Conservation (phyloP, 495 filamentous ascomycete genomes). For the Lasiosphaeria ovina region DNA sequence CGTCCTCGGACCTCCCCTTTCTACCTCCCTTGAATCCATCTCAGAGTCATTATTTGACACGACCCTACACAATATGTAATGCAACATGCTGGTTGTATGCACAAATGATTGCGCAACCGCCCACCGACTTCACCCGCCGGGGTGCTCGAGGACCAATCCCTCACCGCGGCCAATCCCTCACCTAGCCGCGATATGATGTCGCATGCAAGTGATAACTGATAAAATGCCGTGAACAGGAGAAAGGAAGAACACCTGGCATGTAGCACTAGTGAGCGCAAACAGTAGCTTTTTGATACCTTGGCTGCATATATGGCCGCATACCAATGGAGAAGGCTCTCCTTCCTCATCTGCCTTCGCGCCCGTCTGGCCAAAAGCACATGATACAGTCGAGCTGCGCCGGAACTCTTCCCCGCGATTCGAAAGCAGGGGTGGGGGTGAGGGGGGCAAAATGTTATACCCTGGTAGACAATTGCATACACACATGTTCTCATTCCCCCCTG, state of each 20-base stretch:
- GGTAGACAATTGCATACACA: no score
- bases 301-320: constrained; percentile 35
- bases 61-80: no score
- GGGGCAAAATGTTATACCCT: no score
- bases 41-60: no score
- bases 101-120: no score
- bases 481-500: constrained; percentile 24
- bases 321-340: constrained; percentile 6
- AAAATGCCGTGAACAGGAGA: constrained; percentile 3
- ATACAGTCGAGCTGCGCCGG: constrained; percentile 23
- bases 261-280: no score
- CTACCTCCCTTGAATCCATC: no score
- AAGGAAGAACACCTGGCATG: neutral
- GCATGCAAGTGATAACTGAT: constrained; percentile 23
- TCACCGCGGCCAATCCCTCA: no score
- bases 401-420: constrained; percentile 15
- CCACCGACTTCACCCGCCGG: no score
- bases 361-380: constrained; percentile 19
- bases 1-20: no score
- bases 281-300: constrained; percentile 7
- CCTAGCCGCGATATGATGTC: neutral
- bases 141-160: no score
- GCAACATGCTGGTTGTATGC: no score
- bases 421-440: neutral
- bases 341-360: neutral